Evolutionary conservation across 352 stramenopile genomes (phyloP).

Genomic region (Phytophthora pisi): DNA sequence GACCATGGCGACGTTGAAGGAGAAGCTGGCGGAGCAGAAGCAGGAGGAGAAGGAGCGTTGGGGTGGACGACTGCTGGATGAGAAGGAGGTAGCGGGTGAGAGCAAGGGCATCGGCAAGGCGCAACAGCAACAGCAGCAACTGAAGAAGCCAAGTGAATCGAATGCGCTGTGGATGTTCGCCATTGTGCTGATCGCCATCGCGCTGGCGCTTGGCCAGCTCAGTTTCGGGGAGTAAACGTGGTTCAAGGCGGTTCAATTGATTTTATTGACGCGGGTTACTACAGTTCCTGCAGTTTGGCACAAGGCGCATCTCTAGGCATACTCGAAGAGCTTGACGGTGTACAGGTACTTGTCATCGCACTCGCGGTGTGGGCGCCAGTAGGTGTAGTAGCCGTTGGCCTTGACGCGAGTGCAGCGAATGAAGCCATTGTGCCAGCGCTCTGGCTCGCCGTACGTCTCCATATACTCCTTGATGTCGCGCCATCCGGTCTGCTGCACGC

Average conservation of each 20-base stretch:
- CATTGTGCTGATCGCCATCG: constrained; percentile 43
- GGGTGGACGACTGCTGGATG: constrained; percentile 60
- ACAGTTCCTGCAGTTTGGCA: constrained; percentile 4
- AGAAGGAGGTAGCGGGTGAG: constrained; percentile 25
- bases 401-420: constrained; percentile 84
- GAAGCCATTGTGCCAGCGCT: constrained; percentile 77
- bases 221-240: constrained; percentile 36
- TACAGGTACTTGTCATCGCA: constrained; percentile 87
- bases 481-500: constrained; percentile 76
- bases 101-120: background rate
- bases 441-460: constrained; percentile 72
- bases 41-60: constrained; percentile 74
- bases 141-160: constrained; percentile 16
- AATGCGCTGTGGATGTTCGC: constrained; percentile 46
- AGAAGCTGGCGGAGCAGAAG: constrained; percentile 56
- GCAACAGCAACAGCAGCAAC: constrained; percentile 19
- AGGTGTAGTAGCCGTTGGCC: constrained; percentile 85
- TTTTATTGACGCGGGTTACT: constrained; percentile 26
- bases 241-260: background rate
- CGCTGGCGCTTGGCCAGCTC: constrained; percentile 40
- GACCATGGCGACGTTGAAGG: constrained; percentile 53
- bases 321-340: constrained; percentile 81
- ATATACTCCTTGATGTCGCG: constrained; percentile 84
- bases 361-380: constrained; percentile 75
- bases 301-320: constrained; percentile 37